Base-by-base conservation (phyloP, 1,139 yeast species). In the Torulaspora pretoriensis region DNA sequence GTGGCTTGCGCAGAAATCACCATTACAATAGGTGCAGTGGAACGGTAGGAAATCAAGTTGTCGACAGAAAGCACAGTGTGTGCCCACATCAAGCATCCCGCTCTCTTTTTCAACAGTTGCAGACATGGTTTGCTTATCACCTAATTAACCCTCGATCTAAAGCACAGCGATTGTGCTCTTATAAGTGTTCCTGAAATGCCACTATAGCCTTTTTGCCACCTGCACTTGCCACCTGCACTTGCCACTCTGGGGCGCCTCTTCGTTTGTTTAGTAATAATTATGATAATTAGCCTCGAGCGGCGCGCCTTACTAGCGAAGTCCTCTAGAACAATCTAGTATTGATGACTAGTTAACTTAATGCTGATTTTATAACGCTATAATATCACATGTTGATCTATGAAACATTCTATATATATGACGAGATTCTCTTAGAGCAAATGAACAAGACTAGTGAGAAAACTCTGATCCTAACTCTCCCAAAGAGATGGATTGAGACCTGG, bases 41-140 rank as follows among this genome's bases (percentile, higher is more conserved):
- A 79, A 83, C 1, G 94, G 90, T 27, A 84, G 67, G 56, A 83
- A 83, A 57, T 84, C 94, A 4, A 82, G 63, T 54, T 75, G 78
- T 41, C 77, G 70, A 61, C 94, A 84, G 42, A 72, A 72, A 25
- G 69, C 61, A 59, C 94, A 84, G 58, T 82, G 83, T 50, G 77
- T 70, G 3, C 92, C 92, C 6, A 83, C 79, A 55, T 83, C 82
- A 67, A 83, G 71, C 61, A 83, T 66, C 13, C 81, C 81, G 38
- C 63, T 64, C 40, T 49, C 57, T 30, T 37, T 43, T 27, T 39
- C 46, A 25, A 43, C 37, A 8, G 43, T 33, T 16, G 48, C 39
- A 10, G 45, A 22, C 45, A 40, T 45, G 26, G 14, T 13, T 28
- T 2, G 27, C 22, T 29, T 7, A 9, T 14, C 10, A 2, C 8